Evolutionary conservation across 176 grass and related monocot species (phyloP), one percentile per base, ranked within the genome.

Genomic region (Ensete ventricosum): DNA sequence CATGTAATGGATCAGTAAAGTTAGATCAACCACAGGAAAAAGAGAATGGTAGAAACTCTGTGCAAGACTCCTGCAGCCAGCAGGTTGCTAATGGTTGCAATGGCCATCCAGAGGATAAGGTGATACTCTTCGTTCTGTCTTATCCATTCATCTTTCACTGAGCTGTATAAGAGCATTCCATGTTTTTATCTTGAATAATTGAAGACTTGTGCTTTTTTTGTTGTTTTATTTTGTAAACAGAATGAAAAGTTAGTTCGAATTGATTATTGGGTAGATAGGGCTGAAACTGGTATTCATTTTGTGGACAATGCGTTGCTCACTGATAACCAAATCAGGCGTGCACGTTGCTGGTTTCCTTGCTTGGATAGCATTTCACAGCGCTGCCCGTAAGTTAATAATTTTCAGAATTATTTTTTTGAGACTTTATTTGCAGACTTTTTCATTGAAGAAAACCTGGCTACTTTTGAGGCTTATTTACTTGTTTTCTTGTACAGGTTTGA

Each of bases 291-390:
- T 16, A 77, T 98, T 52, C 88, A 98, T 86, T 98, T 98, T 50
- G 67, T 83, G 6, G 85, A 86, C 26, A 80, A 83, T 87, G 53
- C 93, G 68, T 52, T 92, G 27, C 82, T 85, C 74, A 91, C 88
- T 60, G 86, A 86, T 81, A 93, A 62, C 82, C 90, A 98, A 80
- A 89, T 98, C 67, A 84, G 80, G 48, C 85, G 95, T 14, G 67
- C 88, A 57, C 84, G 81, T 55, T 98, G 90, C 81, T 98, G 95
- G 95, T 98, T 98, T 76, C 95, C 95, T 87, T 98, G 95, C 78
- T 78, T 91, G 82, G 85, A 98, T 85, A 85, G 48, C 80, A 52
- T 84, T 69, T 67, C 69, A 6, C 84, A 93, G 75, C 87, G 88
- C 54, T 93, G 88, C 84, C 71, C 78, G 95, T 98, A 91, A 89